Evolutionary conservation across 139 green algal genomes (phyloP), one percentile per base, ranked within the genome.

Genomic region (Picochlorum sp.): DNA sequence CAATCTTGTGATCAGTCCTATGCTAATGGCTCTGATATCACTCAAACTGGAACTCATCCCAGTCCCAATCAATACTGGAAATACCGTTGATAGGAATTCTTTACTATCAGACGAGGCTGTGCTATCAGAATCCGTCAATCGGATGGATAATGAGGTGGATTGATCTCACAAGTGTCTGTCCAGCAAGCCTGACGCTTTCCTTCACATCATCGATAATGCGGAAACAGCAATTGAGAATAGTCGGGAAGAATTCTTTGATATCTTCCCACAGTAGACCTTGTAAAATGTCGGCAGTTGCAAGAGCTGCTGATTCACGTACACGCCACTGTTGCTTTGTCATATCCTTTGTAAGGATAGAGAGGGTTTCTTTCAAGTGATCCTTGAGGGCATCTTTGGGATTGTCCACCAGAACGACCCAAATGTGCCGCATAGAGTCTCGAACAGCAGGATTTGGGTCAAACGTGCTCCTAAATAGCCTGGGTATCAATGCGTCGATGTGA

Each of bases 391-490:
- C 67, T 20, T 76, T 73, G 2, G 83, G 76, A 56, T 95, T 83
- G 44, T 80, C 70, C 32, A 95, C 69, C 60, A 95, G 79, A 0
- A 83, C 72, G 9, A 71, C 50, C 87, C 89, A 95, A 73, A 96
- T 95, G 58, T 73, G 71, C 9, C 44, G 41, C 71, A 78, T 78
- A 30, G 71, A 66, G 20, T 95, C 88, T 37, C 81, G 70, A 37
- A 96, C 88, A 20, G 75, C 63, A 4, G 75, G 69, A 62, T 90
- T 94, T 50, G 90, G 89, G 73, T 97, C 90, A 61, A 92, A 90
- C 68, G 85, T 82, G 45, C 73, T 74, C 10, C 85, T 71, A 80
- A 90, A 95, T 57, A 97, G 86, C 71, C 87, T 87, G 26, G 91
- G 91, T 28, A 97, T 57, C 30, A 97, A 81, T 4, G 63, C 21